Conservation (phyloP, 2,329 filamentous ascomycete species). For the Exophiala sp. region DNA sequence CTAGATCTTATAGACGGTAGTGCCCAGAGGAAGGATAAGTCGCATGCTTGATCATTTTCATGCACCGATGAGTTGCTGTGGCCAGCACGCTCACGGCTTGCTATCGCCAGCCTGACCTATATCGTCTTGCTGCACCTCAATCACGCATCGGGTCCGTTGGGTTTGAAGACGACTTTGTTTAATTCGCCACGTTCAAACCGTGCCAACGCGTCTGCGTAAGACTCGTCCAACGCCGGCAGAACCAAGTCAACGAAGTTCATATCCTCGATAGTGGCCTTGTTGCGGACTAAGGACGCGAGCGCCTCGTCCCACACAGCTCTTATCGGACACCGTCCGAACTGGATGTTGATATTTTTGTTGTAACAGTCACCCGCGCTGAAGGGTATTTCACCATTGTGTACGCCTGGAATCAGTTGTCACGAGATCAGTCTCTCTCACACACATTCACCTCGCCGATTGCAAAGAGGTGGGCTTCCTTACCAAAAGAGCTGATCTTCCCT, state of each 20-base stretch:
- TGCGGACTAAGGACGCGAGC: constrained; percentile 2
- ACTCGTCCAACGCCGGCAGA: constrained; percentile 4
- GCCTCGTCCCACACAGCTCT: constrained; percentile 57
- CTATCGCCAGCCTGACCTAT: too few species aligned
- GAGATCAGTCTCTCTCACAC: neutral
- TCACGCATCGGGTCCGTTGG: neutral
- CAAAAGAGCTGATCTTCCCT: constrained; percentile 53
- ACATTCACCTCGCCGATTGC: neutral
- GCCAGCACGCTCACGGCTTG: too few species aligned
- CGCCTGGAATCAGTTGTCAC: constrained; percentile 51
- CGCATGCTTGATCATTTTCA: too few species aligned
- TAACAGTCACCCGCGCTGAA: constrained; percentile 31
- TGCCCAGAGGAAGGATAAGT: too few species aligned
- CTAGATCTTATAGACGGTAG: too few species aligned
- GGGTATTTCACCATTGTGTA: constrained; percentile 62
- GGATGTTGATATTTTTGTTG: constrained; percentile 66
- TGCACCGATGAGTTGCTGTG: too few species aligned
- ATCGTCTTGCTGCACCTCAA: too few species aligned
- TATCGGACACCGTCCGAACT: constrained; percentile 75
- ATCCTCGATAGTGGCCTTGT: constrained; percentile 6
- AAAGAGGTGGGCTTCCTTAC: constrained; percentile 47
- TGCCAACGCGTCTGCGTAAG: constrained; percentile 5
- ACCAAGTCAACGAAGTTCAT: constrained; percentile 9
- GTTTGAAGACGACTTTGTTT: constrained; percentile 16
- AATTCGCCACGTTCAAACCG: constrained; percentile 10